Evolutionary conservation across 2,329 filamentous ascomycete genomes (phyloP).

Genomic region (Neopestalotiopsis sp.): DNA sequence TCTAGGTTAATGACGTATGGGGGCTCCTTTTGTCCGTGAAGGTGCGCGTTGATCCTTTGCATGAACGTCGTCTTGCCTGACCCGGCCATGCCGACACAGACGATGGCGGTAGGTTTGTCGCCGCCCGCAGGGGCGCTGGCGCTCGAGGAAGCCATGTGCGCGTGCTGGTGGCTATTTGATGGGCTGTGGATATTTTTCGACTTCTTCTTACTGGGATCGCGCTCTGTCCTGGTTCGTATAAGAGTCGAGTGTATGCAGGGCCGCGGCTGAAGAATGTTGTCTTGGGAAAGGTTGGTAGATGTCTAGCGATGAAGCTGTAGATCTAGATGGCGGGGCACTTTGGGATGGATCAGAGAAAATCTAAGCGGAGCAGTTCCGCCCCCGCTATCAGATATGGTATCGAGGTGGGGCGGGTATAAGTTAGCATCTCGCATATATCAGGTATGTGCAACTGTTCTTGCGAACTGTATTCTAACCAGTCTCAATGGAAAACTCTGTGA

Average conservation of each 20-base stretch:
- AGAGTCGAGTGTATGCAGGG: not conserved
- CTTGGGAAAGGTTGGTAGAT: not conserved
- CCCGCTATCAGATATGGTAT: not conserved
- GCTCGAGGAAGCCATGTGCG: slow-evolving; percentile 15
- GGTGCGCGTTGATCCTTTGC: slow-evolving; percentile 94
- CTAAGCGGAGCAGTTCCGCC: slow-evolving; percentile 6
- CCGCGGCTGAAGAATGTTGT: not conserved
- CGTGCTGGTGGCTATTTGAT: not conserved
- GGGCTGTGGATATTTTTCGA: not conserved
- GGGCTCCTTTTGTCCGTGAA: slow-evolving; percentile 78
- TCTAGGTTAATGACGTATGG: slow-evolving; percentile 98
- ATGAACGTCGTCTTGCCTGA: slow-evolving; percentile 99
- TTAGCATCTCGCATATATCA: not conserved
- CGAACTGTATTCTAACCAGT: too few species aligned
- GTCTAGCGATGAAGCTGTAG: not conserved
- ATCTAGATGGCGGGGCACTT: not conserved
- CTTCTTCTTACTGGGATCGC: not conserved
- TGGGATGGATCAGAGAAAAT: slow-evolving; percentile 2
- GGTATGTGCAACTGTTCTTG: too few species aligned
- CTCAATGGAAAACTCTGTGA: too few species aligned
- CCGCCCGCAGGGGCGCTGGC: slow-evolving; percentile 20
- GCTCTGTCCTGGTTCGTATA: not conserved
- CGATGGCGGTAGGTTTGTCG: slow-evolving; percentile 73
- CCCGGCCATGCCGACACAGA: slow-evolving; percentile 97
- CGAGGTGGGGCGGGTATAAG: not conserved